Conservation (phyloP, 192 early-diverging fungal genomes). For the Phlyctochytrium arcticum region DNA sequence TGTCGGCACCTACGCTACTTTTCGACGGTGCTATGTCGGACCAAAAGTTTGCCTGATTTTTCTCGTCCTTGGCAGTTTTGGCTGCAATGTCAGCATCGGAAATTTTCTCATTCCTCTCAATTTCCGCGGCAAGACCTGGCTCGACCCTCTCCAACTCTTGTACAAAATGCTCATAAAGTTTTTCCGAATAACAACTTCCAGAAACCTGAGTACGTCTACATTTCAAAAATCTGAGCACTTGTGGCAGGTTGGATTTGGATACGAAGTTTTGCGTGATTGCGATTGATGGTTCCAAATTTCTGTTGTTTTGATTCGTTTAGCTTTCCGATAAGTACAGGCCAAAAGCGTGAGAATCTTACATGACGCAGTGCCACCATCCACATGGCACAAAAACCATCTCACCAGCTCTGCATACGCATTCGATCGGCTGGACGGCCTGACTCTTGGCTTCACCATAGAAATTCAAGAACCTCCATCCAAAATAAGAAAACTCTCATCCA, state of each 20-base stretch:
- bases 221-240: constrained; percentile 45
- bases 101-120: not conserved
- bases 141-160: constrained; percentile 20
- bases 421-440: constrained; percentile 40
- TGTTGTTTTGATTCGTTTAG: too few species aligned
- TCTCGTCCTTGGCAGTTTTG: too few species aligned
- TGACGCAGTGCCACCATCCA: constrained; percentile 74
- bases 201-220: constrained; percentile 51
- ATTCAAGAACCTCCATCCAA: constrained; percentile 38
- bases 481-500: not conserved
- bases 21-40: too few species aligned
- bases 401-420: constrained; percentile 61
- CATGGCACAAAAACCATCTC: constrained; percentile 68
- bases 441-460: constrained; percentile 50
- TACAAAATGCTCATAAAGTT: constrained; percentile 44
- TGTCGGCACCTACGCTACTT: too few species aligned
- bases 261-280: constrained; percentile 77
- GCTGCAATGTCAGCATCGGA: not conserved
- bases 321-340: not conserved
- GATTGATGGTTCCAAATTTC: constrained; percentile 61
- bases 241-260: constrained; percentile 45
- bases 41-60: too few species aligned
- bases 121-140: not conserved
- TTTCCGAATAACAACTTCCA: constrained; percentile 31
- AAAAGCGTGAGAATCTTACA: constrained; percentile 14